Evolutionary conservation across 2,329 filamentous ascomycete genomes (phyloP).

Genomic region (Stagonosporopsis vannaccii): DNA sequence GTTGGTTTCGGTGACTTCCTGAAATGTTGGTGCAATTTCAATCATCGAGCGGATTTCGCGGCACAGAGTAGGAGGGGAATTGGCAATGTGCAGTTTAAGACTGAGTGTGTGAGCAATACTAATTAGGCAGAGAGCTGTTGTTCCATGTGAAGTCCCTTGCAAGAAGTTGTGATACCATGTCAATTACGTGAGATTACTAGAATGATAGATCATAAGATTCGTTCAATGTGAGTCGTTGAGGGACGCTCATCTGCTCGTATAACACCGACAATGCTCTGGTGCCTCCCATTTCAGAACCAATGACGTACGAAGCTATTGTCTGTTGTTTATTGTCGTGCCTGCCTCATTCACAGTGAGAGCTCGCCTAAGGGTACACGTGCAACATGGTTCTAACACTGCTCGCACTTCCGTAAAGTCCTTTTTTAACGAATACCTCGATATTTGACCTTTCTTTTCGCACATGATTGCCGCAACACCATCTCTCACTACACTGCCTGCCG

Average conservation of each 20-base stretch:
- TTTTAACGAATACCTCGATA: neutral
- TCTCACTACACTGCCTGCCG: neutral
- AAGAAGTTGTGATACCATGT: neutral
- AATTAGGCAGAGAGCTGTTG: neutral
- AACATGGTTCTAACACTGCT: neutral
- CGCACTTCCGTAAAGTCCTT: neutral
- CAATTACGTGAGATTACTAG: neutral
- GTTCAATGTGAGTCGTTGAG: neutral
- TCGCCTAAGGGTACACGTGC: neutral
- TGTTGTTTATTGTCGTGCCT: neutral
- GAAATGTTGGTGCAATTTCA: neutral
- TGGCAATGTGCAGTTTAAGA: neutral
- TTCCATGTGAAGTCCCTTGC: neutral
- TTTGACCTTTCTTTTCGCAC: neutral
- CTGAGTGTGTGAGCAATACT: too few relatives aligned
- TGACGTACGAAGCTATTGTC: neutral
- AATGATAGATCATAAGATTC: neutral
- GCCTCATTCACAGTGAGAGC: conserved; percentile 1
- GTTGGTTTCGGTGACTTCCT: neutral
- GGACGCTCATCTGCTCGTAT: neutral
- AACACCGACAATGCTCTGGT: neutral
- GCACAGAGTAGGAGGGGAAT: neutral
- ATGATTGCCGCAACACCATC: neutral
- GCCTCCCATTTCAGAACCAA: neutral
- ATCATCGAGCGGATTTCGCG: neutral